Evolutionary conservation across 1,284 basidiomycete genomes (phyloP).

Genomic region (Agaricales sp.): DNA sequence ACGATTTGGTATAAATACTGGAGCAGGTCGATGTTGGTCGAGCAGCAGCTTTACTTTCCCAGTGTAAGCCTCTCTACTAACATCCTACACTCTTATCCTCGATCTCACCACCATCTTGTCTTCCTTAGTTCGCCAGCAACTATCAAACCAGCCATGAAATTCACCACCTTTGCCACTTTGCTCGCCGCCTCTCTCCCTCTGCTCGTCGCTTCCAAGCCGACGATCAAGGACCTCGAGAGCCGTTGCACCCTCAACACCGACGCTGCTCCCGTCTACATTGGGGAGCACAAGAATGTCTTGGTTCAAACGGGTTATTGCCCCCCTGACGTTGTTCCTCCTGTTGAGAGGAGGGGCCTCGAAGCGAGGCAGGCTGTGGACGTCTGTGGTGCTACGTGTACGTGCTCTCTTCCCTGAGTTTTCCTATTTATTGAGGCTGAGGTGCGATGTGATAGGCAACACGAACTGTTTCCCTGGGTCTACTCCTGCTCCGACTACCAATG

Average conservation of each 20-base stretch:
- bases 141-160: not conserved
- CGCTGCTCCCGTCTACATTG: slow-evolving; percentile 6
- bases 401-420: not conserved
- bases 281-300: slow-evolving; percentile 13
- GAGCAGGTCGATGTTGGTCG: no score
- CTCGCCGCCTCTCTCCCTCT: not conserved
- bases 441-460: slow-evolving; percentile 21
- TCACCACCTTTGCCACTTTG: not conserved
- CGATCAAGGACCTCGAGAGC: no score
- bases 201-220: not conserved
- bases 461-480: slow-evolving; percentile 32
- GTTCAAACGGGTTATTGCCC: slow-evolving; percentile 14
- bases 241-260: not conserved
- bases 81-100: no score
- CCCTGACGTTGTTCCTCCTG: slow-evolving; percentile 23
- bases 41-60: no score
- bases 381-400: slow-evolving; percentile 31
- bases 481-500: slow-evolving; percentile 34
- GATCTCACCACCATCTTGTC: no score
- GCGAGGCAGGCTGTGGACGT: slow-evolving; percentile 21
- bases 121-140: no score
- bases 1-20: no score
- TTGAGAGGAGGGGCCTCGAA: slow-evolving; percentile 8
- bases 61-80: no score
- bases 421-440: not conserved